These are phyloP conservation scores for Pterulicium gracile DNA, from an alignment of 1,284 basidiomycete species.

Conservation along the genomic window DNA sequence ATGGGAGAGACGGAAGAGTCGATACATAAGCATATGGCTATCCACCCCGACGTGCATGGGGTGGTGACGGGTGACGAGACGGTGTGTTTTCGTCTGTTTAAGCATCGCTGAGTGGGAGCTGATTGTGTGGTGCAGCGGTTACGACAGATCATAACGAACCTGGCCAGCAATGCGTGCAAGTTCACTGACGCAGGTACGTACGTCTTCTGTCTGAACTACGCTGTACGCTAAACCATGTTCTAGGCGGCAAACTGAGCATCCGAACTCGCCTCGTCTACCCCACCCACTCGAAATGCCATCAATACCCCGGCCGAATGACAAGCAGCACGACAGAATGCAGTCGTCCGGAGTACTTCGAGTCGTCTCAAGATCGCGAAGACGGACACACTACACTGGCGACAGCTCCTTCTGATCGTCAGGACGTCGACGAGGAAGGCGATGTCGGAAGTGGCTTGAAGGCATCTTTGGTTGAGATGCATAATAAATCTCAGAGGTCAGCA, in stretches of 20 bases:
- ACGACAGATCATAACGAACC: slow-evolving; percentile 54
- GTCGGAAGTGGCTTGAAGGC: background rate
- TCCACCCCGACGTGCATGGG: slow-evolving; percentile 17
- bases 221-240: background rate
- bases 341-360: background rate
- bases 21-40: slow-evolving; percentile 15
- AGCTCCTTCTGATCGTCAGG: too few species aligned
- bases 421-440: background rate
- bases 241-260: background rate
- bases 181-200: background rate
- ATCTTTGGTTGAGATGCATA: slow-evolving; percentile 1
- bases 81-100: slow-evolving; percentile 2
- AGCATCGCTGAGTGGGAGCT: background rate
- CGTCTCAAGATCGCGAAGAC: background rate
- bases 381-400: too few species aligned
- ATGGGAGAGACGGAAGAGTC: slow-evolving; percentile 21
- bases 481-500: background rate
- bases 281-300: background rate
- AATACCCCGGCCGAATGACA: background rate
- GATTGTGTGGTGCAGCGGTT: slow-evolving; percentile 35
- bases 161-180: slow-evolving; percentile 31
- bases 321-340: background rate
- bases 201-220: background rate
- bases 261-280: background rate
- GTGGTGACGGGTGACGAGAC: slow-evolving; percentile 62